Percentiles rank a stretch among this genome's conserved stretches.
phyloP scores from a whole-genome alignment of 1,284 basidiomycete genomes.

The Ganoderma leucocontextum region DNA sequence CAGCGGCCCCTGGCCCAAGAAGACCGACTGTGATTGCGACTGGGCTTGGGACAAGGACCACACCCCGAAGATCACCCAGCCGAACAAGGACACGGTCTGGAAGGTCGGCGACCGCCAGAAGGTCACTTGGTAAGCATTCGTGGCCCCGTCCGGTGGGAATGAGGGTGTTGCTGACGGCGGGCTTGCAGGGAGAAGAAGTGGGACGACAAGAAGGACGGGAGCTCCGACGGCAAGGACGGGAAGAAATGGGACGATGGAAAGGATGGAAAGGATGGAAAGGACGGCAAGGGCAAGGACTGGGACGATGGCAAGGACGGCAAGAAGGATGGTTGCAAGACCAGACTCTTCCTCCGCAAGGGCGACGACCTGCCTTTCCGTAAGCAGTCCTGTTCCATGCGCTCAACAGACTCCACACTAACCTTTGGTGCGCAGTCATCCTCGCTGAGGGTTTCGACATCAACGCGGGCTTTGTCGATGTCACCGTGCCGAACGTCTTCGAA shows the following conservation, averaged over 20 bases:
- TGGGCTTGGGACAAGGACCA: neutral
- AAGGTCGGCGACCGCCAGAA: neutral
- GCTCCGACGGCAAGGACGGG: neutral
- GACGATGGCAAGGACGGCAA: neutral
- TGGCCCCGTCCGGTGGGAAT: too few relatives aligned
- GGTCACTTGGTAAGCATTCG: neutral
- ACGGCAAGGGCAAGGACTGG: neutral
- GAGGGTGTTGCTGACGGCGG: too few relatives aligned
- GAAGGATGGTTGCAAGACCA: neutral
- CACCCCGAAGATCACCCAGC: neutral
- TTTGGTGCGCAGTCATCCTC: neutral
- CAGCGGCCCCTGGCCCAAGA: slow-evolving; percentile 31
- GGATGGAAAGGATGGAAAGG: neutral
- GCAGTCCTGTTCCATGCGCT: neutral
- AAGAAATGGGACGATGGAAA: neutral
- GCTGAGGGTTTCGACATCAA: neutral
- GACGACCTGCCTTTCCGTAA: neutral
- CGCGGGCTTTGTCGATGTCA: neutral
- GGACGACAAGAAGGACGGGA: neutral
- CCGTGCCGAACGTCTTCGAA: neutral
- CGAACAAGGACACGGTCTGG: neutral
- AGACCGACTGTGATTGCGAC: slow-evolving; percentile 25
- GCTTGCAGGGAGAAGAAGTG: neutral
- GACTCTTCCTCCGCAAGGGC: neutral
- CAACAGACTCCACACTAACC: neutral